Conservation (phyloP, 148 eudicot species). For the Drosera capensis region DNA sequence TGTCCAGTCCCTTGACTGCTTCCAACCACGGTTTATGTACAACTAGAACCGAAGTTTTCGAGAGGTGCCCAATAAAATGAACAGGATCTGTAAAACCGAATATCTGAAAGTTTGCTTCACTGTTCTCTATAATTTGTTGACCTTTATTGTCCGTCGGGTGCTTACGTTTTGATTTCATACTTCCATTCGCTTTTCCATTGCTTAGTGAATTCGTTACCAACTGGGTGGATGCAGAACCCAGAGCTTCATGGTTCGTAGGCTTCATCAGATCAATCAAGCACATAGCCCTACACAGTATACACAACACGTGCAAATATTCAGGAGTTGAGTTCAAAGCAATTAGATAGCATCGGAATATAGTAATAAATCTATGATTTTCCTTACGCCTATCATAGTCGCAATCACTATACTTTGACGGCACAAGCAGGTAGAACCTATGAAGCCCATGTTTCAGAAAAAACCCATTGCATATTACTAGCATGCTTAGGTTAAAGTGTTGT, state of each 20-base stretch:
- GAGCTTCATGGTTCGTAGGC: constrained; percentile 38
- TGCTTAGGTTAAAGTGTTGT: background rate
- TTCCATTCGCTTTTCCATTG: constrained; percentile 4
- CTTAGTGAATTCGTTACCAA: background rate
- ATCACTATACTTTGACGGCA: too few species aligned
- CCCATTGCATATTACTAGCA: too few species aligned
- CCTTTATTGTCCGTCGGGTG: constrained; percentile 17
- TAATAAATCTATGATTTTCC: too few species aligned
- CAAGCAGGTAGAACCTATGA: too few species aligned
- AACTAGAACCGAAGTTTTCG: constrained; percentile 52
- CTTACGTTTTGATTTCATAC: constrained; percentile 39
- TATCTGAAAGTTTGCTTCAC: constrained; percentile 47
- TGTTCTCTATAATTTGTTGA: constrained; percentile 17
- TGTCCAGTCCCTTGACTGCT: constrained; percentile 51
- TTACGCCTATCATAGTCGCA: too few species aligned
- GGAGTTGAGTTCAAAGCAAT: too few species aligned
- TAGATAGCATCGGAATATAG: too few species aligned
- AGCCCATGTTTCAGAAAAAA: too few species aligned
- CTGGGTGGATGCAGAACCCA: background rate
- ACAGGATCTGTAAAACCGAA: constrained; percentile 54
- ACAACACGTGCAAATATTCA: too few species aligned
- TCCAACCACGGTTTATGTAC: constrained; percentile 87
- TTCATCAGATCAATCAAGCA: constrained; percentile 72
- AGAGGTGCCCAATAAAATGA: constrained; percentile 64
- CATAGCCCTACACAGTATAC: constrained; percentile 48